Base-by-base conservation (phyloP, 345 rosid genomes). In the Melastoma malabathricum region DNA sequence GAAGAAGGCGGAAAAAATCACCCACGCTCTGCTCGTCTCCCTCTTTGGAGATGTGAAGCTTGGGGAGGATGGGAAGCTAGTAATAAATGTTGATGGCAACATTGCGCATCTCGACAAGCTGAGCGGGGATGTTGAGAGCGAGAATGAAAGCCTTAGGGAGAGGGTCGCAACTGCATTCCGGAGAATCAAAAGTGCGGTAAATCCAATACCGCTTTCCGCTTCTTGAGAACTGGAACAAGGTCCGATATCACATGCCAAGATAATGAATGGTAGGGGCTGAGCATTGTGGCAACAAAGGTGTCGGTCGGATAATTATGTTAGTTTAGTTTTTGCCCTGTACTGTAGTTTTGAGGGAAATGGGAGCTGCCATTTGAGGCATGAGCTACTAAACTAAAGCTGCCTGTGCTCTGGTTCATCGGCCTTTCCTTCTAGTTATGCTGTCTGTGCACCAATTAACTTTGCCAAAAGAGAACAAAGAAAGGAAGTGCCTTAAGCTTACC, bases 71-170 rank as follows among this genome's bases (percentile, higher is more conserved):
- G 98, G 92, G 55, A 86, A 75, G 68, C 68, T 90, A 48, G 71
- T 75, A 66, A 72, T 90, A 43, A 72, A 55, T 1, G 89, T 86
- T 0, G 96, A 90, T 64, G 94, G 86, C 18, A 86, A 76, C 61
- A 73, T 86, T 5, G 96, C 94, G 3, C 60, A 69, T 56, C 83
- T 90, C 0, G 86, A 86, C 68, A 86, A 78, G 70, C 79, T 75
- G 71, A 82, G 71, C 6, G 98, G 98, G 44, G 87, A 80, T n/a
- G 92, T 90, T 17, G 94, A 86, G 72, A 72, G 98, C 18, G 85
- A 78, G 63, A 82, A 83, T 61, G 86, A 75, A 66, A 94, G 92
- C 51, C 82, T 90, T 3, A 86, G 74, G 70, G 98, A 90, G 64
- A 74, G 92, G 57, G 89, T 90, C 15, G 72, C 64, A 52, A 57